Percentiles rank a stretch among this genome's conserved stretches.
Evolutionary conservation across 2,329 filamentous ascomycete species (phyloP).

Genomic region (Aspergillus novofumigatus): DNA sequence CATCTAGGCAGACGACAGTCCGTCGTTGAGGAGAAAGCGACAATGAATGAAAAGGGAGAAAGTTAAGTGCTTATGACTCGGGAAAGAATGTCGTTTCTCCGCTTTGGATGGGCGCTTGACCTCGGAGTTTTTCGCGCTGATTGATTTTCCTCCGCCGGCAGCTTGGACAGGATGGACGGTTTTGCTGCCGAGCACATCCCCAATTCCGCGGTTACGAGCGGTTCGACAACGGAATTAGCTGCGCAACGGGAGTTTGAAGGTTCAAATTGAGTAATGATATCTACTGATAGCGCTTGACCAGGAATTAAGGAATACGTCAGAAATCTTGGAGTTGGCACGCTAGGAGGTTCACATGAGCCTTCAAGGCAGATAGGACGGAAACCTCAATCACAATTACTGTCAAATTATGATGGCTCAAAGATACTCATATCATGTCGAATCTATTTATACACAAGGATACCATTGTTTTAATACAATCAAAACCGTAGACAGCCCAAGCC

Average conservation of each 20-base stretch:
- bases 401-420: too few relatives aligned
- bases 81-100: slow-evolving; percentile 13
- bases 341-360: not conserved
- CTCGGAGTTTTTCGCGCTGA: slow-evolving; percentile 27
- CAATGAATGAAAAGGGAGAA: slow-evolving; percentile 7
- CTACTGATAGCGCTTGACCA: not conserved
- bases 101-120: slow-evolving; percentile 22
- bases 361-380: too few relatives aligned
- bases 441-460: slow-evolving; percentile 31
- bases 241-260: not conserved
- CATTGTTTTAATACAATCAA: slow-evolving; percentile 7
- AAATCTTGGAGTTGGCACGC: not conserved
- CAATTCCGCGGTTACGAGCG: slow-evolving; percentile 1
- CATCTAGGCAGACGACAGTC: slow-evolving; percentile 34
- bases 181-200: not conserved
- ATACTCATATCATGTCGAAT: slow-evolving; percentile 16
- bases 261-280: not conserved
- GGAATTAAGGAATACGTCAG: not conserved
- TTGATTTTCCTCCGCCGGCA: slow-evolving; percentile 17
- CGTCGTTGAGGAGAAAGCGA: slow-evolving; percentile 8
- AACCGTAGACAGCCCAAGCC: slow-evolving; percentile 7
- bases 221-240: not conserved
- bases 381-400: not conserved
- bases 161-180: not conserved
- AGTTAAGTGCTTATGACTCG: not conserved